Evolutionary conservation across 1,284 basidiomycete species (phyloP).

Genomic region (Microbotryomycetes sp.): DNA sequence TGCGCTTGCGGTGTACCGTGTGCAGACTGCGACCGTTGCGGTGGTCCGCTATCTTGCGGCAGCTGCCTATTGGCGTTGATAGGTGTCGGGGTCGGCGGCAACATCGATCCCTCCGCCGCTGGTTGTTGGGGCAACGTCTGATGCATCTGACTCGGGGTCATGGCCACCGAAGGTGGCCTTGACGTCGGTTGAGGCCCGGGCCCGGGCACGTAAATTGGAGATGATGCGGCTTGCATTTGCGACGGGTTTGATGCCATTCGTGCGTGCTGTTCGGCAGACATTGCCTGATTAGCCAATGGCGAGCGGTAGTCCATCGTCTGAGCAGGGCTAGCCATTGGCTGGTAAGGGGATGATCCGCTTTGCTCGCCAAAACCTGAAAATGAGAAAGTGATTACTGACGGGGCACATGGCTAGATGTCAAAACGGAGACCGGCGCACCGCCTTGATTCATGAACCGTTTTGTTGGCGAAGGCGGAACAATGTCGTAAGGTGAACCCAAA

Average conservation of each 20-base stretch:
- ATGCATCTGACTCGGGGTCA: not conserved
- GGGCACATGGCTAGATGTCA: no score
- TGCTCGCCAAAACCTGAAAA: not conserved
- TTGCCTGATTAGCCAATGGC: not conserved
- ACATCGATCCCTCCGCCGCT: not conserved
- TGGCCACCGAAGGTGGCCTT: not conserved
- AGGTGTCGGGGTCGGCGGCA: not conserved
- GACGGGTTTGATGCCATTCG: not conserved
- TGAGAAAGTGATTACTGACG: no score
- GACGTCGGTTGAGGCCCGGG: not conserved
- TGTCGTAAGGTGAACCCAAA: not conserved
- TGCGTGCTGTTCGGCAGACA: not conserved
- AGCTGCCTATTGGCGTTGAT: not conserved
- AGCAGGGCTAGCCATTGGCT: not conserved
- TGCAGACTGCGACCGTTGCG: no score
- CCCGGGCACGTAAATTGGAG: not conserved
- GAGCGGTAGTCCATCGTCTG: not conserved
- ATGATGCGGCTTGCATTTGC: not conserved
- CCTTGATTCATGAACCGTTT: not conserved
- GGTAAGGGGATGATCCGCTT: not conserved
- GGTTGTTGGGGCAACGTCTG: not conserved
- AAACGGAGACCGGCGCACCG: no score
- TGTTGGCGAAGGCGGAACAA: not conserved
- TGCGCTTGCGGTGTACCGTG: not conserved
- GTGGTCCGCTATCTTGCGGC: no score